Evolutionary conservation across 495 filamentous ascomycete genomes (phyloP).

Genomic region (Tuber borchii): DNA sequence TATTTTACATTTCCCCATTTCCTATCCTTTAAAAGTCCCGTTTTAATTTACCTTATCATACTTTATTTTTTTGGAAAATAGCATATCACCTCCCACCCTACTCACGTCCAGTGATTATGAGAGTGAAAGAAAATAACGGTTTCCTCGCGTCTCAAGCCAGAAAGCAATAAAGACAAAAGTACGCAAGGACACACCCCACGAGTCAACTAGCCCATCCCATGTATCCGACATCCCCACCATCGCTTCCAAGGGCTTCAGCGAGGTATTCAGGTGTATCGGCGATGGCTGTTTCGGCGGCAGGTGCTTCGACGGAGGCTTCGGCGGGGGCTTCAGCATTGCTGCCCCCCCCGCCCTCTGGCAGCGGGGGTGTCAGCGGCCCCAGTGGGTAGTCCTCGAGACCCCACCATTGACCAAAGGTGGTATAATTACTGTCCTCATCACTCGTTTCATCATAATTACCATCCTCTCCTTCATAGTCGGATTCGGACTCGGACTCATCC

Average conservation of each 20-base stretch:
- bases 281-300: background rate
- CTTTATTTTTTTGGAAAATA: background rate
- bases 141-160: background rate
- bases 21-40: background rate
- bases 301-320: background rate
- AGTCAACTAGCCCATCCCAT: slow-evolving; percentile 12
- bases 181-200: background rate
- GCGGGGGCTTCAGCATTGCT: background rate
- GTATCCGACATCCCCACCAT: slow-evolving; percentile 27
- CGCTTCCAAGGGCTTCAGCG: background rate
- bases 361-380: background rate
- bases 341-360: background rate
- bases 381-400: background rate
- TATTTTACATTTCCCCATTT: background rate
- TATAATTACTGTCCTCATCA: background rate
- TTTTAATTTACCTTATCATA: background rate
- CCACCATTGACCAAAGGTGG: background rate
- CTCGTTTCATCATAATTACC: background rate
- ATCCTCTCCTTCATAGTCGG: background rate
- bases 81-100: background rate
- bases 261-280: background rate
- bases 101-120: background rate
- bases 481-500: background rate
- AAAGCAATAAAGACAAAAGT: background rate
- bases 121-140: background rate